phyloP scores from a whole-genome alignment of 2,329 filamentous ascomycete species.

The Penicillium sp. region DNA sequence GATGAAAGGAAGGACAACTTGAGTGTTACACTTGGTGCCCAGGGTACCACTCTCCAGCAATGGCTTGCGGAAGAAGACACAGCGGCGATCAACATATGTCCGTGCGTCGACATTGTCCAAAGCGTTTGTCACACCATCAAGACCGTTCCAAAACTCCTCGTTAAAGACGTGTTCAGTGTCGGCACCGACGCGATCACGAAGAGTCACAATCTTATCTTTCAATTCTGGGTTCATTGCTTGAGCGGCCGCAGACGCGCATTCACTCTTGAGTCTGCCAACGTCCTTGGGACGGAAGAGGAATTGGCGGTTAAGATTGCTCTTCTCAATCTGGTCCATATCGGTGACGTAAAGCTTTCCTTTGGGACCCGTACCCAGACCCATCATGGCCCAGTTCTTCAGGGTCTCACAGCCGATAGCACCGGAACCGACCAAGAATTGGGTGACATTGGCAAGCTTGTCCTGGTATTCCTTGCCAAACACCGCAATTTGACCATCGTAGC shows the following conservation, averaged over 20 bases:
- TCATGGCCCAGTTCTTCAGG: constrained; percentile 99
- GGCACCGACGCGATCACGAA: constrained; percentile 85
- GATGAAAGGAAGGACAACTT: constrained; percentile 85
- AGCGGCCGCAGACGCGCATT: constrained; percentile 85
- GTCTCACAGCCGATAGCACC: constrained; percentile 98
- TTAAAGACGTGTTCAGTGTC: constrained; percentile 95
- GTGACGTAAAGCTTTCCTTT: constrained; percentile 89
- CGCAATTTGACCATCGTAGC: constrained; percentile 96
- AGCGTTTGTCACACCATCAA: constrained; percentile 95
- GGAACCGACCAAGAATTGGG: constrained; percentile 91
- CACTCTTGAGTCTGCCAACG: constrained; percentile 95
- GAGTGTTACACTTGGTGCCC: constrained; percentile 98
- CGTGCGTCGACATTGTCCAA: constrained; percentile 96
- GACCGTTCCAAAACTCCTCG: constrained; percentile 81
- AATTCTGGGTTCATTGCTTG: constrained; percentile 95
- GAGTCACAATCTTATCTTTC: constrained; percentile 75
- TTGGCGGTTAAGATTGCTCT: constrained; percentile 96
- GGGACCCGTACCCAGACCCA: constrained; percentile 84
- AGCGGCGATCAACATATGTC: constrained; percentile 93
- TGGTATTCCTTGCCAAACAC: constrained; percentile 94
- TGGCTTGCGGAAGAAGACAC: constrained; percentile 97
- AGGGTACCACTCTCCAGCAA: constrained; percentile 94
- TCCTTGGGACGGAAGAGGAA: constrained; percentile 93
- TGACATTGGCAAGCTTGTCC: constrained; percentile 86
- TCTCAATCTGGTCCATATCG: constrained; percentile 98